Base-by-base conservation (phyloP, 768 basidiomycete species). In the Paxillus rubicundulus region DNA sequence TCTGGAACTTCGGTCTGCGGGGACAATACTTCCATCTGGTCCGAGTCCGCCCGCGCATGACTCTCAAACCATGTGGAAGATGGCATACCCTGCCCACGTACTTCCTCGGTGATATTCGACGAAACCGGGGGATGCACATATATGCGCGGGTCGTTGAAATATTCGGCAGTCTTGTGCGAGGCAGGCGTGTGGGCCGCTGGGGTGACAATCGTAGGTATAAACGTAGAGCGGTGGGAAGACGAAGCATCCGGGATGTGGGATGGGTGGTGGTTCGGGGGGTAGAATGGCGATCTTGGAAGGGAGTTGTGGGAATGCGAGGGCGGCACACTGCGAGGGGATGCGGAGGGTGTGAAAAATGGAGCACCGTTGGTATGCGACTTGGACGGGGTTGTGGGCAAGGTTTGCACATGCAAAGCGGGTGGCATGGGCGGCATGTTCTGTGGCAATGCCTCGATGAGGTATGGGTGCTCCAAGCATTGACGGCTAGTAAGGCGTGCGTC, bases 401-500 rank as follows among this genome's bases (percentile, higher is more conserved):
- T 68, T 45, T 79, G 71, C 18, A 70, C 63, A 51, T 74, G 76
- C 46, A 82, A 66, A 38, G 77, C 77, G 24, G 81, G 71, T 50
- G 85, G 84, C 56, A 84, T 72, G 17, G 84, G 84, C 18, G 86
- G 82, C 60, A 81, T 75, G 58, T 86, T 86, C 45, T 82, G 78
- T 33, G 80, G 82, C 54, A 76, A 74, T 12, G 88, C 91, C 71
- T 97, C 91, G 53, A 79, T 79, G 51, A 98, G 83, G 75, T 98
- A 99, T 13, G 84, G 77, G 68, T 98, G 94, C 30, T 92, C 82
- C 56, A 97, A 74, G 67, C 94, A 96, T 66, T 95, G 82, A 45
- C 79, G 79, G 52, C 91, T 88, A 1, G 94, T 97, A 45, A 98
- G 76, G 27, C 97, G 87, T 45, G 79, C 76, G 37, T 85, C 84